Percentiles rank a stretch among this genome's conserved stretches.
phyloP scores from a whole-genome alignment of 164 flowering plant species.

The Vitis labrusca region DNA sequence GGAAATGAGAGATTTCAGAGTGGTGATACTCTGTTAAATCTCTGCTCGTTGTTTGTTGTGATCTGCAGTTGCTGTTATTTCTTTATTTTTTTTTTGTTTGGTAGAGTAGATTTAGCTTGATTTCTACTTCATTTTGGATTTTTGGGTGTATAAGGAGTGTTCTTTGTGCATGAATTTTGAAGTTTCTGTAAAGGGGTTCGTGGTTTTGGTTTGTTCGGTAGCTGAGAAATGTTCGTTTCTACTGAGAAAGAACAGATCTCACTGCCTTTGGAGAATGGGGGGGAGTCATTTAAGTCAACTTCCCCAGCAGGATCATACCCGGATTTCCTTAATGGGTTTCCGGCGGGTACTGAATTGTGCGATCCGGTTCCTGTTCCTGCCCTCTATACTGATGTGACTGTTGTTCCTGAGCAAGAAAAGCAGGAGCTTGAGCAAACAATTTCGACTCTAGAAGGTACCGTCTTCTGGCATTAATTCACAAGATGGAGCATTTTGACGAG shows the following conservation, averaged over 20 bases:
- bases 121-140: neutral
- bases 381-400: constrained; percentile 48
- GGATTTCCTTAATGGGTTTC: constrained; percentile 32
- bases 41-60: no score
- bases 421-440: constrained; percentile 47
- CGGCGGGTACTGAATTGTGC: constrained; percentile 24
- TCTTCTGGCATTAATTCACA: neutral
- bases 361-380: constrained; percentile 31
- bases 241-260: constrained; percentile 35
- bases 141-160: neutral
- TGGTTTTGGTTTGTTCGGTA: neutral
- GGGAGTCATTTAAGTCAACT: constrained; percentile 22
- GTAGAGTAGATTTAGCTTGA: neutral
- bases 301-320: constrained; percentile 27
- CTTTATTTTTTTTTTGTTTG: neutral
- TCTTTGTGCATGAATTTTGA: neutral
- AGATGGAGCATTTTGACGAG: neutral
- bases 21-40: no score
- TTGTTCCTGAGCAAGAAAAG: constrained; percentile 66
- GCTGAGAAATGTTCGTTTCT: constrained; percentile 31
- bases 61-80: no score
- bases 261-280: constrained; percentile 22
- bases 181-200: constrained; percentile 7
- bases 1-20: neutral
- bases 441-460: constrained; percentile 51